Base-by-base conservation (phyloP, 2,329 filamentous ascomycete genomes). In the Cladosporium cucumerinum region DNA sequence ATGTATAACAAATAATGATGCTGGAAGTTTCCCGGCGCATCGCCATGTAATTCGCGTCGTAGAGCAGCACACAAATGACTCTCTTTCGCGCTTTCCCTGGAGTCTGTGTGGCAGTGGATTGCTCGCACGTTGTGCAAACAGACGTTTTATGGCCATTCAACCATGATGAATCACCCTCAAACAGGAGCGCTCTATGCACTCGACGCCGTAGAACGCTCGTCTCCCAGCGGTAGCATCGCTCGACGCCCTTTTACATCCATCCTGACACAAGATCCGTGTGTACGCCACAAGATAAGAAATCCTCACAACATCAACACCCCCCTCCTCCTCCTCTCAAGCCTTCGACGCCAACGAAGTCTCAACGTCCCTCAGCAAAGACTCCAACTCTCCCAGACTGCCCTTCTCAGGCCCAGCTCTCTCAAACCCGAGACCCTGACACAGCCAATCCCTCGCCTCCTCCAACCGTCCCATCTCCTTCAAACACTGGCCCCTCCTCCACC, bases 391-490 rank as follows among this genome's bases (percentile, higher is more conserved):
- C 30, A 76, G 26, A 58, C 52, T 61, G 25, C 63, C 65, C 71
- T 72, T 75, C 43, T 75, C 73, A 16, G 73, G 73, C 23, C 73
- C 73, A 26, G 69, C 71, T 55, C 71, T 69, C 70, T 75, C 74
- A 64, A 74, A 88, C 81, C 97, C 94, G 65, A 97, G 78, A 0
- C 87, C 93, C 74, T 86, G 84, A 69, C 84, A 85, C 48, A 97
- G 84, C 87, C 93, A 96, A 68, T 89, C 87, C 72, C 83, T 83
- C 0, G 93, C 93, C 85, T 98, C 94, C 63, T 91, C 87, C 73
- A 91, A 80, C 66, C 94, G 79, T 1, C 90, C 90, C 95, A 98
- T 98, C 86, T 99, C 95, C 69, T 89, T 79, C 74, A 98, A 78
- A 75, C 92, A 96, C 80, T 87, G 88, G 11, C 91, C 95, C 67